Evolutionary conservation across 2,329 filamentous ascomycete species (phyloP), one percentile per base, ranked within the genome.

Genomic region (Cadophora sp.): DNA sequence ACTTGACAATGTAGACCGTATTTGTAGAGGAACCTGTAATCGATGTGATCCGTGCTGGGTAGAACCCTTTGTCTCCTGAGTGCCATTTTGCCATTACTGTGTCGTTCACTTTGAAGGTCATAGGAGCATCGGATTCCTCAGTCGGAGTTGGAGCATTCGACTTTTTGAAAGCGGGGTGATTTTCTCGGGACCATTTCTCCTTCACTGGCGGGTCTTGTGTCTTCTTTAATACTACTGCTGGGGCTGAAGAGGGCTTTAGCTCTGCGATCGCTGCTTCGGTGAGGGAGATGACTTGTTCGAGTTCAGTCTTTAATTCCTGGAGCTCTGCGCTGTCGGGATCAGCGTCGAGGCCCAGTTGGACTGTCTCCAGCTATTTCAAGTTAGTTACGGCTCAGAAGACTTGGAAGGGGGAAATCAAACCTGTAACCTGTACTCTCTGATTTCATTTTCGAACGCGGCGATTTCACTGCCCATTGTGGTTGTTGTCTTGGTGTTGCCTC

Each of bases 1-100:
- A 99, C 73, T 92, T 96, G 79, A 99, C 94, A 58, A 93, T 91
- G 79, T 97, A 99, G 70, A 97, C 92, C 43, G 94, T 95, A 62
- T 93, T 92, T 51, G 89, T 91, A n/a, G 91, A 90, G 9, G 94
- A 97, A 66, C 96, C 96, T 24, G 95, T 97, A 74, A 97, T 94
- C 62, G 92, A 94, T 61, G 93, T 95, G 79, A 99, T 97, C 75
- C 93, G 90, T 50, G 94, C 96, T 55, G 93, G 91, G 81, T 98
- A 98, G 81, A 94, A 97, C 27, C 87, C 87, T 76, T 92, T 93
- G 80, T 99, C 96, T 64, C 93, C 94, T 11, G 93, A 91, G 56
- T 91, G 82, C 93, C 94, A 99, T 80, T 95, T 94, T 56, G 95
- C 96, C 79, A 96, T 84, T 63, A 97, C 92, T 39, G 84, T 91